Percentiles rank a stretch among this genome's conserved stretches.
These are phyloP conservation scores for Saturnispora serradocipensis DNA, from an alignment of 805 yeast species.

Conservation along the genomic window DNA sequence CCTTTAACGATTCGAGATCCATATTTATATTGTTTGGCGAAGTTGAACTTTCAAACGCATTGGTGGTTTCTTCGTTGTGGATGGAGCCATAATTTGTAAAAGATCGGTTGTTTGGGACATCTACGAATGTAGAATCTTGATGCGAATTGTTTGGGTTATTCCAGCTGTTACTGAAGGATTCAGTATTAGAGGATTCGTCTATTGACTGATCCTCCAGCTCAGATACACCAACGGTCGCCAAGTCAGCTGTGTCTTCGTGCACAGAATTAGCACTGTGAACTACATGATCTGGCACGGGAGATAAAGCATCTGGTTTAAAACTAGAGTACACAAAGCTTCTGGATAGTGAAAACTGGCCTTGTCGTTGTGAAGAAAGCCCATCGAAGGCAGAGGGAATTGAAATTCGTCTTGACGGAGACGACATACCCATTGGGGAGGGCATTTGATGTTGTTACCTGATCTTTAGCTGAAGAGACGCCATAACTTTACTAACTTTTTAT, in stretches of 20 bases:
- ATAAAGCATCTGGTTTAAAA: slow-evolving; percentile 21
- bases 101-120: background rate
- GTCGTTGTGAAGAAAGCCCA: background rate
- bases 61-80: background rate
- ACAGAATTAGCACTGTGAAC: slow-evolving; percentile 40
- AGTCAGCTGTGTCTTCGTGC: slow-evolving; percentile 48
- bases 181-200: slow-evolving; percentile 1
- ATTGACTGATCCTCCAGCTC: slow-evolving; percentile 17
- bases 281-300: slow-evolving; percentile 7
- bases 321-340: slow-evolving; percentile 33
- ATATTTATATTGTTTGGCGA: background rate
- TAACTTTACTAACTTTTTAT: background rate
- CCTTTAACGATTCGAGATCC: slow-evolving; percentile 12
- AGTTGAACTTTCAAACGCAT: background rate
- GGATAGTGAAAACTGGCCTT: slow-evolving; percentile 21
- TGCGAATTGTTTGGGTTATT: background rate
- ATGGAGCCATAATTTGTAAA: slow-evolving; percentile 5
- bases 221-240: slow-evolving; percentile 49
- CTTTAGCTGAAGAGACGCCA: background rate
- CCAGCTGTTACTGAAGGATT: background rate
- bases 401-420: background rate
- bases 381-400: background rate
- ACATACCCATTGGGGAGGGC: background rate
- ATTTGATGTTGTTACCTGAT: background rate
- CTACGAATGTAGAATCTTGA: background rate